Conservation (phyloP, 148 eudicot species). For the Persicaria tinctoria region DNA sequence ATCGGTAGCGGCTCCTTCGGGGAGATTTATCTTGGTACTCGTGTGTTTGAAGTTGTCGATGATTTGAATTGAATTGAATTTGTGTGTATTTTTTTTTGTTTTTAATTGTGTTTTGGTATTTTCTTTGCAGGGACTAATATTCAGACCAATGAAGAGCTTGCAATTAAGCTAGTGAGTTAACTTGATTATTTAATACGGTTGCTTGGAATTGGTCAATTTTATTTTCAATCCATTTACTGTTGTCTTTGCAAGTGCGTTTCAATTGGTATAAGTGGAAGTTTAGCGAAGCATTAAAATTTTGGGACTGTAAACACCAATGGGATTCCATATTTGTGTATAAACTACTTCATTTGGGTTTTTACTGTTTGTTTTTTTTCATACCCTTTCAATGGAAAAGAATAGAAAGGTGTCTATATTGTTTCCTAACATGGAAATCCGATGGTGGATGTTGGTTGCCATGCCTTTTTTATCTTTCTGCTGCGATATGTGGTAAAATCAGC, state of each 20-base stretch:
- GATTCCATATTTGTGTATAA: neutral
- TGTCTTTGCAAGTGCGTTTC: neutral
- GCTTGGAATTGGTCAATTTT: conserved; percentile 7
- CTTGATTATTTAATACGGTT: neutral
- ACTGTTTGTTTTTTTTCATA: neutral
- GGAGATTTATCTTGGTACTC: conserved; percentile 59
- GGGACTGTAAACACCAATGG: neutral
- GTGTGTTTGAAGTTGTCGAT: neutral
- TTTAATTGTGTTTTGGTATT: neutral
- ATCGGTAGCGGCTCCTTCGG: conserved; percentile 80
- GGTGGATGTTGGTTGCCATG: neutral
- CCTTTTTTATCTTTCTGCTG: neutral
- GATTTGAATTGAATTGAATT: neutral
- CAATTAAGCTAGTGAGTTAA: conserved; percentile 66
- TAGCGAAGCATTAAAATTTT: neutral
- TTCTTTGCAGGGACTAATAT: conserved; percentile 51
- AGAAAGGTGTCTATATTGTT: neutral
- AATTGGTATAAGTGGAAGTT: neutral
- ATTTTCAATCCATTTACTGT: neutral
- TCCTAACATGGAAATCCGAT: neutral
- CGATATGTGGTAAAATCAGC: neutral
- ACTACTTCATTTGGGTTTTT: neutral
- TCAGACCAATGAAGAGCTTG: conserved; percentile 68
- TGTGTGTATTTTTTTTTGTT: conserved; percentile 5
- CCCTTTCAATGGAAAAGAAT: neutral